Base-by-base conservation (phyloP, 202 grass and related monocot species). In the Carex arenaria region DNA sequence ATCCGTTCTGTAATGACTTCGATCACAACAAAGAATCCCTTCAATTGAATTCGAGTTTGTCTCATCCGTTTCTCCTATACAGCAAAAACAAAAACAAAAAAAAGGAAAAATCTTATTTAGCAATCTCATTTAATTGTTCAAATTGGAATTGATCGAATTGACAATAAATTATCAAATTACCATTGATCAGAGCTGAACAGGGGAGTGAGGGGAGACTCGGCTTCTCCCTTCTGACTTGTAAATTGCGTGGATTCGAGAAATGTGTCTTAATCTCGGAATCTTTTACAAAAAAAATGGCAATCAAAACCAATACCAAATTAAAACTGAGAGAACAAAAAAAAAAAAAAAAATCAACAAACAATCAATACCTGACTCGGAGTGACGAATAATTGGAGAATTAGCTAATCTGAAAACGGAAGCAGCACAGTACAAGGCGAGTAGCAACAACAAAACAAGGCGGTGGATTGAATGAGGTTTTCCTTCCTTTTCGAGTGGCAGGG, bases 1-100 rank as follows among this genome's bases (percentile, higher is more conserved):
- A 87, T 97, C 91, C 67, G 91, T 97, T 14, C 94, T 91, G 91
- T 93, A 91, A 82, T 93, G 90, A 84, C 86, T 97, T 47, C 94
- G 91, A 86, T 97, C 94, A 49, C 94, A 97, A 85, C 94, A 97
- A 32, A 95, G 63, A 78, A 88, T 61, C 62, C 88, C 85, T 3
- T 89, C 86, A 68, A 64, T 78, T 9, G 51, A 38, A 10, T 82
- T 84, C 0, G 83, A 38, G 64, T 57, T 85, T 5, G 67, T 81
- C 55, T 52, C 55, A 31, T 72, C 64, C 14, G 86, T 87, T 87
- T 92, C 90, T 65, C 93, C 93, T 95, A 85, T 51, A 66, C 13
- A 51, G 12, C 51, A 63, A 84, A 63, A 84, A 20, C 12, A 15
- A 52, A 18, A 9, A n/a, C n/a, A n/a, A 26, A 26, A 26, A 26